Base-by-base conservation (phyloP, 2,329 filamentous ascomycete genomes). In the Tolypocladium nubicola region DNA sequence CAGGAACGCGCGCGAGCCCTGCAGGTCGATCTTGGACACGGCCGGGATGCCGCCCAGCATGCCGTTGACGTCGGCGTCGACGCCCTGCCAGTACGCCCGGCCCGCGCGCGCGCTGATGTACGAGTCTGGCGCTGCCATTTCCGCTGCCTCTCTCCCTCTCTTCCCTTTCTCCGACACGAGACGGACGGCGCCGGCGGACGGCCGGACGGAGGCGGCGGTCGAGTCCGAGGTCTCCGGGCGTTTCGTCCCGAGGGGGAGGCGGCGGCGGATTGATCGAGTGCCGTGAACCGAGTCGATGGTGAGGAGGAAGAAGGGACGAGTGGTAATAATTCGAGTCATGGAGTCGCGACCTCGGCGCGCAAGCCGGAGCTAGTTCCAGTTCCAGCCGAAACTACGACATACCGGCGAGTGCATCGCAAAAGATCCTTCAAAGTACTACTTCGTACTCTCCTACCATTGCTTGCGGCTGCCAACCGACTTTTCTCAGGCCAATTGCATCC, bases 31-130 rank as follows among this genome's bases (percentile, higher is more conserved):
- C 58, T 79, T 57, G 6, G 62, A 59, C 35, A 63, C 45, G 40
- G 60, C 55, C 3, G 72, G 66, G 58, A 73, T 75, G 74, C 90
- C 88, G 63, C 89, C 90, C 3, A 94, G 84, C 84, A 92, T 90
- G 70, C 88, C 88, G 64, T 86, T 79, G 58, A 74, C 68, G 61
- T 74, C 71, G 56, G 74, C 73, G 16, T 69, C 67, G 52, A 76
- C 63, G 57, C 66, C 67, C 56, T 76, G 65, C 77, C 76, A 79
- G 67, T 79, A 79, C 23, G 64, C 64, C 30, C 69, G 67, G 19
- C 71, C 70, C 40, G 71, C 71, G 16, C 65, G 65, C 33, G 64
- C 66, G 60, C 64, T 68, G 59, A 74, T 71, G 54, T 59, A 63
- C 23, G 66, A 61, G 53, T 73, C 47, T 14, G 47, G 30, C 30